phyloP scores from a whole-genome alignment of 768 basidiomycete species.

The Xanthoconium stramineum region DNA sequence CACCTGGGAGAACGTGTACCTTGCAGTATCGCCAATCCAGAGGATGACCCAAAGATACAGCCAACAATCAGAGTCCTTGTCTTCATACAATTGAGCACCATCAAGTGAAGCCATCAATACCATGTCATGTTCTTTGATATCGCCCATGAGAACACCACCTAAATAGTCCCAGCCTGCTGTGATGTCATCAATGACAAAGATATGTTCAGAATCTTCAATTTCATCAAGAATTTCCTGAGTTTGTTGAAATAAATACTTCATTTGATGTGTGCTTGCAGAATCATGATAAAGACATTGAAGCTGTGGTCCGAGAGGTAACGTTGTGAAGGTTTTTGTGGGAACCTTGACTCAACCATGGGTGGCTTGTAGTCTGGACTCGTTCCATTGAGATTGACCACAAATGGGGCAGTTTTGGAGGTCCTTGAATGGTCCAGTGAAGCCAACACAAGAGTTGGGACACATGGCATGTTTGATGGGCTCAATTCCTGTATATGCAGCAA shows the following conservation, averaged over 20 bases:
- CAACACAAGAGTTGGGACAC: background rate
- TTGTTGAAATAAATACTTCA: background rate
- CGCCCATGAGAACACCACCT: background rate
- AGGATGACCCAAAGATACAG: background rate
- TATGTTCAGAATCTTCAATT: background rate
- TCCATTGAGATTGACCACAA: background rate
- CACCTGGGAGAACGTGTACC: background rate
- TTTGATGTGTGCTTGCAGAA: background rate
- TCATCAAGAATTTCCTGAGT: background rate
- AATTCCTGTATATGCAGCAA: background rate
- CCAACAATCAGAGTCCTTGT: background rate
- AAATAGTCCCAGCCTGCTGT: background rate
- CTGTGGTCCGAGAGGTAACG: background rate
- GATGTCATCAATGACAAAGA: background rate
- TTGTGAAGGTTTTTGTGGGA: background rate
- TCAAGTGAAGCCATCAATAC: background rate
- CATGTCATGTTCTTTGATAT: background rate
- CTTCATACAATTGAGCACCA: background rate
- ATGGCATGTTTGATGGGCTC: background rate
- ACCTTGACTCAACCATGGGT: background rate
- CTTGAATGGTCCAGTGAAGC: background rate
- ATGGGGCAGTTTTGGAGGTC: background rate
- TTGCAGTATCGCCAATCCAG: background rate
- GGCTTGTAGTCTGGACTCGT: background rate
- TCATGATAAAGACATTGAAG: background rate